These are phyloP conservation scores for Cyberlindnera mrakii DNA, from an alignment of 805 yeast genomes.

Conservation along the genomic window DNA sequence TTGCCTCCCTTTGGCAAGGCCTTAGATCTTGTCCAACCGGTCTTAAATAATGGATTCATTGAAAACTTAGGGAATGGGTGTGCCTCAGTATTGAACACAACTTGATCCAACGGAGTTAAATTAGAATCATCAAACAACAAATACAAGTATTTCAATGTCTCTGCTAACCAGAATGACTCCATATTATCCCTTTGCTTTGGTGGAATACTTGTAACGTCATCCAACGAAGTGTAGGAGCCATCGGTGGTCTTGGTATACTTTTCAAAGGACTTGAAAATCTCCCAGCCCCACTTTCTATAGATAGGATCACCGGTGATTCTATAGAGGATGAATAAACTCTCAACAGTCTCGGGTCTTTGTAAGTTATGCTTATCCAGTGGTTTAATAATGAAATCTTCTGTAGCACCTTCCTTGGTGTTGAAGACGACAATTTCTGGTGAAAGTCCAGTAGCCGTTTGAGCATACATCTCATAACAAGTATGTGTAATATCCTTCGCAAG, in stretches of 20 bases:
- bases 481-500: conserved; percentile 71
- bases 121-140: conserved; percentile 65
- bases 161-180: conserved; percentile 94
- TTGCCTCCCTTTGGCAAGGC: conserved; percentile 14
- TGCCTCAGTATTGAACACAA: conserved; percentile 88
- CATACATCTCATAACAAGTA: conserved; percentile 84
- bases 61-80: conserved; percentile 83
- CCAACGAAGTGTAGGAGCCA: conserved; percentile 56
- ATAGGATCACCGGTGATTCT: conserved; percentile 74
- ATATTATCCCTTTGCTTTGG: conserved; percentile 61
- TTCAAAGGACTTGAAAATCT: conserved; percentile 67
- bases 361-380: conserved; percentile 73
- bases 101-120: conserved; percentile 57
- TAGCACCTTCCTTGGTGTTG: conserved; percentile 43
- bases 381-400: conserved; percentile 60
- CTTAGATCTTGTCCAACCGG: conserved; percentile 51
- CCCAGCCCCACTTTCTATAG: conserved; percentile 87
- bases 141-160: conserved; percentile 82
- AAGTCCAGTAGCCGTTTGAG: conserved; percentile 64
- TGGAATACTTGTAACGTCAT: conserved; percentile 54
- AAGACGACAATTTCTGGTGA: conserved; percentile 88
- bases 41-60: conserved; percentile 42
- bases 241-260: conserved; percentile 47
- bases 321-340: conserved; percentile 74
- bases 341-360: conserved; percentile 93